Conservation (phyloP, 345 rosid genomes). For the Acer saccharum region DNA sequence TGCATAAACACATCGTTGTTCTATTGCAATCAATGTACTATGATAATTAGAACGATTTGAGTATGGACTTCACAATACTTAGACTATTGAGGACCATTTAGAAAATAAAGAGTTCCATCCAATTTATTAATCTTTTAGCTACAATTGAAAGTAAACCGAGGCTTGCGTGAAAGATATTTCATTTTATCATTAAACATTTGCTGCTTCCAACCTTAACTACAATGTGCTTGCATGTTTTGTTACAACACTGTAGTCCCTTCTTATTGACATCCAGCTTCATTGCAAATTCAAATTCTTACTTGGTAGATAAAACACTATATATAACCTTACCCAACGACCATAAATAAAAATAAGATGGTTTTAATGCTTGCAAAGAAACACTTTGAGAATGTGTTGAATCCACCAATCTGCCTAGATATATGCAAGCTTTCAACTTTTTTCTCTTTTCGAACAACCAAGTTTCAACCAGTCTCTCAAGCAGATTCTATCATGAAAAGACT, state of each 20-base stretch:
- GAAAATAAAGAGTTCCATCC: slow-evolving; percentile 20
- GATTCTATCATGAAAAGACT: slow-evolving; percentile 38
- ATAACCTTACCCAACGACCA: slow-evolving; percentile 44
- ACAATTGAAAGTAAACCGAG: slow-evolving; percentile 32
- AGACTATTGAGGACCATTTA: slow-evolving; percentile 24
- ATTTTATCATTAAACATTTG: slow-evolving; percentile 34
- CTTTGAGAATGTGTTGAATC: slow-evolving; percentile 68
- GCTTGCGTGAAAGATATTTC: slow-evolving; percentile 24
- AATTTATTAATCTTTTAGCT: slow-evolving; percentile 25
- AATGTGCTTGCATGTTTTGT: slow-evolving; percentile 25
- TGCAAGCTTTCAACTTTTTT: slow-evolving; percentile 45
- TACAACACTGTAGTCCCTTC: slow-evolving; percentile 35
- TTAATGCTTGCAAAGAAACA: slow-evolving; percentile 49
- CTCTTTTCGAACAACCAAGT: slow-evolving; percentile 37
- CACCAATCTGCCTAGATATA: slow-evolving; percentile 67
- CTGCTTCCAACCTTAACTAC: slow-evolving; percentile 39
- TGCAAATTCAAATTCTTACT: slow-evolving; percentile 30
- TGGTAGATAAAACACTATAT: slow-evolving; percentile 50
- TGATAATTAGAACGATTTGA: slow-evolving; percentile 26
- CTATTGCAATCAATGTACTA: slow-evolving; percentile 23
- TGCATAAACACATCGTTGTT: slow-evolving; percentile 32
- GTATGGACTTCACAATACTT: slow-evolving; percentile 31
- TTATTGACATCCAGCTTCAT: slow-evolving; percentile 35
- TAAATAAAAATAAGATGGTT: slow-evolving; percentile 53
- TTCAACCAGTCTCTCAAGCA: slow-evolving; percentile 66